These are phyloP conservation scores for Astrephomene gubernaculifera DNA, from an alignment of 139 green algal species.

Conservation along the genomic window DNA sequence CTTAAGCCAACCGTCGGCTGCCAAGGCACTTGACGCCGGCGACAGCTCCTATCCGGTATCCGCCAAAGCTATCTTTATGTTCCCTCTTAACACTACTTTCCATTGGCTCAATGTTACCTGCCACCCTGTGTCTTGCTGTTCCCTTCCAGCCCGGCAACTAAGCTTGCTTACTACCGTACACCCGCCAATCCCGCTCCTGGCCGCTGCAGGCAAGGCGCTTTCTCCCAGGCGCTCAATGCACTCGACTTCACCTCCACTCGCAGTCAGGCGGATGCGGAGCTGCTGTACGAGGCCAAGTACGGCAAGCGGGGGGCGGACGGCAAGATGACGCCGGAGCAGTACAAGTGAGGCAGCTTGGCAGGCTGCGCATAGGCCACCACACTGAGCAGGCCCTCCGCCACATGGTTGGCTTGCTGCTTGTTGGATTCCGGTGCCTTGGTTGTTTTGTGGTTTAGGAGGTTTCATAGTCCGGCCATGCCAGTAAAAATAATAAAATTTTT, in stretches of 20 bases:
- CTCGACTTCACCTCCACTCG: conserved; percentile 74
- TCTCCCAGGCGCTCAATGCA: conserved; percentile 49
- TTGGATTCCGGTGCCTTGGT: no score
- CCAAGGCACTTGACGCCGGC: not conserved
- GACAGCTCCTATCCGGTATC: not conserved
- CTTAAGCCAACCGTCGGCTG: no score
- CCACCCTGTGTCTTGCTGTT: no score
- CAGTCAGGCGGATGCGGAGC: conserved; percentile 65
- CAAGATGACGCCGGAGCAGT: conserved; percentile 69
- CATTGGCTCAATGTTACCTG: no score
- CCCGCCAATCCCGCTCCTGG: not conserved
- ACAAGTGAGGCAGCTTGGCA: conserved; percentile 39
- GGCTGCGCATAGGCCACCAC: no score
- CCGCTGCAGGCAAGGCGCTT: not conserved
- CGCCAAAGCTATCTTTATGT: not conserved
- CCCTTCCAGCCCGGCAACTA: no score
- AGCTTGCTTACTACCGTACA: no score
- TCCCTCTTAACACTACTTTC: no score
- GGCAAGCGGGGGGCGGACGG: conserved; percentile 61
- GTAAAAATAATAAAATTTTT: not conserved
- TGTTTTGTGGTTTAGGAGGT: no score
- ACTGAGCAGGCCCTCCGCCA: no score
- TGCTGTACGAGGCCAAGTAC: conserved; percentile 81
- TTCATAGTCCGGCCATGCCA: not conserved
- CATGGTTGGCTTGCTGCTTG: no score